phyloP scores from a whole-genome alignment of 306 rosid species.

The Senna tora region DNA sequence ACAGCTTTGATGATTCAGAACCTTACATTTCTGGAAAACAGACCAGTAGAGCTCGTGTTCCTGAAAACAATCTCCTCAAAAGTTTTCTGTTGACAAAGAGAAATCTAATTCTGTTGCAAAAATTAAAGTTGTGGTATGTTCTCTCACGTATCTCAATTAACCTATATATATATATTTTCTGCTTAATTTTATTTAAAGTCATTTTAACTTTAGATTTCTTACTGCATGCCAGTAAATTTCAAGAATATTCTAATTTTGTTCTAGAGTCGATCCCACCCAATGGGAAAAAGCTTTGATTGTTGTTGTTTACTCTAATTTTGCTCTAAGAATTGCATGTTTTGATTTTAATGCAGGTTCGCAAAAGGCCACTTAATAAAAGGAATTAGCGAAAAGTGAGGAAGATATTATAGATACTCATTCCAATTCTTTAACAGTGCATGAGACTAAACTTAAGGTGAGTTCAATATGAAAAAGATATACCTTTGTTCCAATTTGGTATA shows the following conservation, averaged over 20 bases:
- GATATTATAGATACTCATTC: constrained; percentile 86
- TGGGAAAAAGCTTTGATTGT: too few relatives aligned
- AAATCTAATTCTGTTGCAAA: too few relatives aligned
- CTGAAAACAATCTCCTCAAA: constrained; percentile 74
- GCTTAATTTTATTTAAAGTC: constrained; percentile 6
- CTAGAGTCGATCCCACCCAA: too few relatives aligned
- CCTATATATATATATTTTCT: constrained; percentile 1
- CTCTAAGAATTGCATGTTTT: constrained; percentile 9
- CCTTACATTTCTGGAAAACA: constrained; percentile 67
- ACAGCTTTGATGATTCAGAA: constrained; percentile 88
- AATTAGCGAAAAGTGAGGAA: constrained; percentile 89
- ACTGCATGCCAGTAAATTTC: constrained; percentile 16
- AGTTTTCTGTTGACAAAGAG: constrained; percentile 85
- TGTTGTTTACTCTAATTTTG: too few relatives aligned
- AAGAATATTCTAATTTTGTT: too few relatives aligned
- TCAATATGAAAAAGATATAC: neutral
- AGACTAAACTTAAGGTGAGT: constrained; percentile 91
- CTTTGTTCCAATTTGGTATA: constrained; percentile 7
- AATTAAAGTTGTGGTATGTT: constrained; percentile 99
- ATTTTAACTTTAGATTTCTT: constrained; percentile 29
- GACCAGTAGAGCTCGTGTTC: constrained; percentile 64
- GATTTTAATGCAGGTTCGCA: constrained; percentile 91
- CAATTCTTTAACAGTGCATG: constrained; percentile 85
- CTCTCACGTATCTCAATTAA: constrained; percentile 27
- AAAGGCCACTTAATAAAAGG: constrained; percentile 95